These are phyloP conservation scores for Xylariales sp. DNA, from an alignment of 2,329 filamentous ascomycete species.

Conservation along the genomic window DNA sequence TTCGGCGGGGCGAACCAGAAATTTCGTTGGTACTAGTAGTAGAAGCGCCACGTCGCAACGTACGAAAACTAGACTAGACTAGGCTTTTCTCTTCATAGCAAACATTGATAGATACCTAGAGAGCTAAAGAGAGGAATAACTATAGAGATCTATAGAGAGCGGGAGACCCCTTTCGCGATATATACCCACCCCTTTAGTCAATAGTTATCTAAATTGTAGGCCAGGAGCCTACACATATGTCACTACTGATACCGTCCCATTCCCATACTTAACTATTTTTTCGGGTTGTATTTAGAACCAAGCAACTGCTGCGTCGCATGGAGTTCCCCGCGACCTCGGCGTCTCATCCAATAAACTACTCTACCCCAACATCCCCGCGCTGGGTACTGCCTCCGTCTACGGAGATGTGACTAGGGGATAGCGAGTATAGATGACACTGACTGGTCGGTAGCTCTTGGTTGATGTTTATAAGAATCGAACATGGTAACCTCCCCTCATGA, in stretches of 20 bases:
- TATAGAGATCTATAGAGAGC: slow-evolving; percentile 5
- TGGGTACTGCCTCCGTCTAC: slow-evolving; percentile 21
- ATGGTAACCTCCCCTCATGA: not conserved
- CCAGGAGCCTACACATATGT: not conserved
- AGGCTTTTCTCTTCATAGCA: slow-evolving; percentile 2
- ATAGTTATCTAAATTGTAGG: not conserved
- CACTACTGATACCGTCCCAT: slow-evolving; percentile 4
- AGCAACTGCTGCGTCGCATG: slow-evolving; percentile 28
- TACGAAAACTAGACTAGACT: not conserved
- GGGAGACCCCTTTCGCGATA: not conserved
- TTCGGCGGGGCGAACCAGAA: not conserved
- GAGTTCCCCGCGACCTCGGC: slow-evolving; percentile 42
- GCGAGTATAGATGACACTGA: not conserved
- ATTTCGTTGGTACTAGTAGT: not conserved
- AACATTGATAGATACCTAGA: slow-evolving; percentile 27
- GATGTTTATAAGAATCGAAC: slow-evolving; percentile 14
- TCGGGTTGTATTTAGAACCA: not conserved
- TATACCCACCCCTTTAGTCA: not conserved
- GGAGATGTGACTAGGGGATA: slow-evolving; percentile 8
- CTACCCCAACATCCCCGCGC: slow-evolving; percentile 33
- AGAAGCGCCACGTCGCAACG: not conserved
- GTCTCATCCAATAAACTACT: slow-evolving; percentile 33
- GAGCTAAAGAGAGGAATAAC: too few species aligned
- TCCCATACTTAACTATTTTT: not conserved
- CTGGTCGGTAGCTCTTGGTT: not conserved